Conservation (phyloP, 805 yeast species). For the Tetrapisispora phaffii region DNA sequence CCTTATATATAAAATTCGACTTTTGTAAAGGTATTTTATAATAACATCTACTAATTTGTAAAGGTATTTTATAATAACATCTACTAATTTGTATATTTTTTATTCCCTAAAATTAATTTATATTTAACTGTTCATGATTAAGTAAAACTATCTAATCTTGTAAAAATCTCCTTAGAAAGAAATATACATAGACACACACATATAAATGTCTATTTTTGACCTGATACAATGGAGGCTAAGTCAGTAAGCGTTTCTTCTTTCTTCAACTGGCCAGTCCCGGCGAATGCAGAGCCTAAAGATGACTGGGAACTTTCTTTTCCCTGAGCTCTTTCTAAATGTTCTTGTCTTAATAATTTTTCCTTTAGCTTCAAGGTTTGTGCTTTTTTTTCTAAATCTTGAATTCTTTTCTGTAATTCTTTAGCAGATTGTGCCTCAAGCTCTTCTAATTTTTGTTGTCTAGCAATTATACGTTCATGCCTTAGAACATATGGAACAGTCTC, state of each 20-base stretch:
- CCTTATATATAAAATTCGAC: background rate
- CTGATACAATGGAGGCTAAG: constrained; percentile 37
- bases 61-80: background rate
- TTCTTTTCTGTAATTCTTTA: constrained; percentile 58
- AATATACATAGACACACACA: too few species aligned
- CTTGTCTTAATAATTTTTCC: constrained; percentile 41
- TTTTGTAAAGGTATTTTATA: constrained; percentile 2
- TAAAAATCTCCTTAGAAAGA: constrained; percentile 8
- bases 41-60: constrained; percentile 1
- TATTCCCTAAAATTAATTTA: background rate
- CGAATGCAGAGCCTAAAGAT: constrained; percentile 12
- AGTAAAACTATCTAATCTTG: background rate
- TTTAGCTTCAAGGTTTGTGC: constrained; percentile 63
- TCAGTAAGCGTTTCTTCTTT: constrained; percentile 50
- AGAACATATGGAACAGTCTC: constrained; percentile 80
- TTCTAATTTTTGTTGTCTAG: constrained; percentile 69
- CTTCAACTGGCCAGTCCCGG: constrained; percentile 21
- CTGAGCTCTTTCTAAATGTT: constrained; percentile 7
- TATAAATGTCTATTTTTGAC: constrained; percentile 11
- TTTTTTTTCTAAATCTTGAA: constrained; percentile 65
- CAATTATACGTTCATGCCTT: constrained; percentile 63
- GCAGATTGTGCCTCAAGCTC: constrained; percentile 74
- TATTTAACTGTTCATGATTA: background rate
- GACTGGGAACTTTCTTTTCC: constrained; percentile 8
- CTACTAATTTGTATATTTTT: background rate